Evolutionary conservation across 352 stramenopile genomes (phyloP), one percentile per base, ranked within the genome.

Genomic region (Phytophthora syringae): DNA sequence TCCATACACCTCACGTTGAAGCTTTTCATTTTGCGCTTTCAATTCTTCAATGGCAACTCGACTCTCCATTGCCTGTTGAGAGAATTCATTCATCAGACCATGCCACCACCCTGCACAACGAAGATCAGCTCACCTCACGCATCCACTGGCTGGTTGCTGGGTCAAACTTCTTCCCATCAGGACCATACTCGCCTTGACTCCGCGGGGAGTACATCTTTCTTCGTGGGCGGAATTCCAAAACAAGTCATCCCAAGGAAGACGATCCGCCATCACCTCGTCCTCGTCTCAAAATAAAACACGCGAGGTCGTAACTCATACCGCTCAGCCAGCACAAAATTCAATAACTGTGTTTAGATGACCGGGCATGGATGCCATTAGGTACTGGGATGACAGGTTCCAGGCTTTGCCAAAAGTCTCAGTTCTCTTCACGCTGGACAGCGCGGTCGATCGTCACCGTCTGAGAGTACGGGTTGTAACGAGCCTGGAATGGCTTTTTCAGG

Each of bases 401-500:
- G 20, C 2, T 45, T 12, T 42, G 28, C n/a, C n/a, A 30, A 20
- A 40, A 18, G 5, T 37, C 25, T 44, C 9, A 60, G 34, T 86
- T 85, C 21, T 86, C 73, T 42, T 92, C 73, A 28, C 82, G 80
- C 64, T 86, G 72, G 37, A 94, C 74, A 0, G 86, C 86, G 48
- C 86, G 86, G 48, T 94, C 86, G 10, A 94, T 73, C 48, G 80
- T 70, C 82, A 97, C 72, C 67, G 94, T 87, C 80, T 92, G 84
- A 74, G 92, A 82, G 91, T 98, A 91, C 75, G 91, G 80, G 74
- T 98, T 95, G 86, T 98, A 97, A 56, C 92, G 80, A 44, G 94
- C 94, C 77, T 98, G 95, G 79, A 99, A 99, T 10, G 95, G 95
- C 66, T 97, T 95, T 55, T 95, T 95, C 40, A 99, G 70, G 48